phyloP scores from a whole-genome alignment of 805 yeast species.

The Torulaspora gathmanii region DNA sequence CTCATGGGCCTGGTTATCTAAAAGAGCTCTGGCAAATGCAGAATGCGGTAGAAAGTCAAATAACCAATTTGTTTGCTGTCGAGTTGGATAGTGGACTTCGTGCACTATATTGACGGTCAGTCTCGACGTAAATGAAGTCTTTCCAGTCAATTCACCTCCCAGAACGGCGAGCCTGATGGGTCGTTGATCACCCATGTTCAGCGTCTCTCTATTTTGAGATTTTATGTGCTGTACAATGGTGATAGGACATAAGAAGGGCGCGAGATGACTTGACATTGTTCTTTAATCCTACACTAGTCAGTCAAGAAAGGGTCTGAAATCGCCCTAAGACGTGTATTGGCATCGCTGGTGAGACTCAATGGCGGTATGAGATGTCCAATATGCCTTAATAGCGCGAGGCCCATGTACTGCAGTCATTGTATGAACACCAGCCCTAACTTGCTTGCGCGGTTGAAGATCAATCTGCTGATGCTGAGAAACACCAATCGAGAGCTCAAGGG shows the following conservation, averaged over 20 bases:
- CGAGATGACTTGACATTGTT: background rate
- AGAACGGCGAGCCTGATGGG: conserved; percentile 57
- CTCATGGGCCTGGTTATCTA: conserved; percentile 46
- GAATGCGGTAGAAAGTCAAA: conserved; percentile 49
- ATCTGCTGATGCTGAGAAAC: conserved; percentile 16
- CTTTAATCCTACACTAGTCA: background rate
- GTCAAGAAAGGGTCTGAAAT: background rate
- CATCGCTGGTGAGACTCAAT: background rate
- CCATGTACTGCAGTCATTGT: conserved; percentile 29
- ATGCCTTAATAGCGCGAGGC: conserved; percentile 20
- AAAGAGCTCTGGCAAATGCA: conserved; percentile 38
- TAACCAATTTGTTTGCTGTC: conserved; percentile 53
- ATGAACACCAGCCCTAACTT: conserved; percentile 27
- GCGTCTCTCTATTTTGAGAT: background rate
- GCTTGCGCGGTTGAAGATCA: conserved; percentile 17
- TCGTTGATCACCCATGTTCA: conserved; percentile 18
- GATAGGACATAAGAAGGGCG: background rate
- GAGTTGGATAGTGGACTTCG: conserved; percentile 74
- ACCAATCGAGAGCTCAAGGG: conserved; percentile 14
- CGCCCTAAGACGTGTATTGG: background rate
- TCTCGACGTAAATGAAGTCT: conserved; percentile 52
- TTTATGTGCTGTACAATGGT: background rate
- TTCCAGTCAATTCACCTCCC: conserved; percentile 58
- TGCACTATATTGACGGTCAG: conserved; percentile 46
- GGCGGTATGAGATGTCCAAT: conserved; percentile 19